These are phyloP conservation scores for Aspergillus tubingensis DNA, from an alignment of 2,329 filamentous ascomycete genomes.

Conservation along the genomic window DNA sequence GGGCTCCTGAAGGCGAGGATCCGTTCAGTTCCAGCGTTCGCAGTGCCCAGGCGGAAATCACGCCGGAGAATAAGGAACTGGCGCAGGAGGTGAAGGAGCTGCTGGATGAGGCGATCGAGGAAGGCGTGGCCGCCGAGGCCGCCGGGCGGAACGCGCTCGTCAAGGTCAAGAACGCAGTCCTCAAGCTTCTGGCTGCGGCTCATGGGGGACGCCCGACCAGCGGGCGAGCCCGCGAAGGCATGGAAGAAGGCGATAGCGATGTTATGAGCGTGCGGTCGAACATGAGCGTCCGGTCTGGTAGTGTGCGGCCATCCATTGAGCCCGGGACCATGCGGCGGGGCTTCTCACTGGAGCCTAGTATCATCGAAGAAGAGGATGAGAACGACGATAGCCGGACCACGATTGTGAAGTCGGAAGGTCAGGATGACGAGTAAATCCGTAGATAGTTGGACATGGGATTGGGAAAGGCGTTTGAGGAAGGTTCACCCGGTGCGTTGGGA, in stretches of 20 bases:
- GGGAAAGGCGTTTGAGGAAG: conserved; percentile 20
- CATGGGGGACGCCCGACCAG: conserved; percentile 42
- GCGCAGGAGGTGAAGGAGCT: conserved; percentile 59
- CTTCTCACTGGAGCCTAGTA: conserved; percentile 38
- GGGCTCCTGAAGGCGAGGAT: conserved; percentile 62
- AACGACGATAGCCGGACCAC: conserved; percentile 38
- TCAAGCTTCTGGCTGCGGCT: conserved; percentile 52
- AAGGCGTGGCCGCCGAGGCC: conserved; percentile 44
- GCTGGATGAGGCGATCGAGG: conserved; percentile 58
- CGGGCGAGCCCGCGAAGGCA: conserved; percentile 34
- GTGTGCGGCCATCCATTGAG: conserved; percentile 35
- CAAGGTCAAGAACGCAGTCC: conserved; percentile 47
- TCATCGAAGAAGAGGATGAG: conserved; percentile 41
- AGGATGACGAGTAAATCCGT: conserved; percentile 24
- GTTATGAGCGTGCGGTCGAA: conserved; percentile 30
- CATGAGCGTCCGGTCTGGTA: conserved; percentile 32
- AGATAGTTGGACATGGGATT: conserved; percentile 9
- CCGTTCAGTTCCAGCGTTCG: conserved; percentile 53
- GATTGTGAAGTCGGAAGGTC: conserved; percentile 35
- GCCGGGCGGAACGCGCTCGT: conserved; percentile 48
- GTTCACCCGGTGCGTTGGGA: not conserved
- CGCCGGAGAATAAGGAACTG: conserved; percentile 55
- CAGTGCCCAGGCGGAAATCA: conserved; percentile 51
- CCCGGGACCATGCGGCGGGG: conserved; percentile 25
- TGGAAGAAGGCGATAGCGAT: conserved; percentile 35